Percentiles rank a stretch among this genome's conserved stretches.
phyloP scores from a whole-genome alignment of 2,329 filamentous ascomycete genomes.

The Rhinocladiella similis region DNA sequence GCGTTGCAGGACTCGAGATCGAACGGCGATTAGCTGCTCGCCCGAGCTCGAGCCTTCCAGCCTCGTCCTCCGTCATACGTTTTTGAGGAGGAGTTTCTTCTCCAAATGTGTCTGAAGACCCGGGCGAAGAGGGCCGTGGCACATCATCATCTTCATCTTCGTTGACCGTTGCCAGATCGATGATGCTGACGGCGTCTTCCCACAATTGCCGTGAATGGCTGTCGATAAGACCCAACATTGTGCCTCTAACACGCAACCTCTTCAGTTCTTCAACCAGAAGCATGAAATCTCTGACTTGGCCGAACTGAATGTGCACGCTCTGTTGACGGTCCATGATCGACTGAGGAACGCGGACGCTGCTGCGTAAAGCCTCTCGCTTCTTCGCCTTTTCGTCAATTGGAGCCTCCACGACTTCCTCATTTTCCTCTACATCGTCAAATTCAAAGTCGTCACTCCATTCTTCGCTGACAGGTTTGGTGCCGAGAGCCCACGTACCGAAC shows the following conservation, averaged over 20 bases:
- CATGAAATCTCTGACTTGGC: conserved; percentile 64
- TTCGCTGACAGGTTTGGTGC: conserved; percentile 65
- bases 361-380: conserved; percentile 31
- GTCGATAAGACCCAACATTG: conserved; percentile 53
- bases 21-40: conserved; percentile 22
- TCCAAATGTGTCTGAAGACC: conserved; percentile 59
- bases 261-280: conserved; percentile 66
- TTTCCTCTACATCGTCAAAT: conserved; percentile 56
- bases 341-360: conserved; percentile 55
- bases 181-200: conserved; percentile 67
- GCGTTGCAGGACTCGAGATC: conserved; percentile 28
- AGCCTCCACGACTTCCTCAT: conserved; percentile 20
- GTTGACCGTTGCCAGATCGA: conserved; percentile 65
- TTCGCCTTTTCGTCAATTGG: conserved; percentile 13
- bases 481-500: conserved; percentile 67
- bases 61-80: conserved; percentile 16
- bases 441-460: conserved; percentile 71
- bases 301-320: conserved; percentile 65
- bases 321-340: conserved; percentile 65
- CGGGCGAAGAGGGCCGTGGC: conserved; percentile 53
- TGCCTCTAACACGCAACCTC: conserved; percentile 58
- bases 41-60: background rate
- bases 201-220: conserved; percentile 57
- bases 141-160: conserved; percentile 55
- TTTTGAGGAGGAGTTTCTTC: conserved; percentile 33